These are phyloP conservation scores for Puccinia polysora DNA, from an alignment of 1,284 basidiomycete species.

Conservation along the genomic window DNA sequence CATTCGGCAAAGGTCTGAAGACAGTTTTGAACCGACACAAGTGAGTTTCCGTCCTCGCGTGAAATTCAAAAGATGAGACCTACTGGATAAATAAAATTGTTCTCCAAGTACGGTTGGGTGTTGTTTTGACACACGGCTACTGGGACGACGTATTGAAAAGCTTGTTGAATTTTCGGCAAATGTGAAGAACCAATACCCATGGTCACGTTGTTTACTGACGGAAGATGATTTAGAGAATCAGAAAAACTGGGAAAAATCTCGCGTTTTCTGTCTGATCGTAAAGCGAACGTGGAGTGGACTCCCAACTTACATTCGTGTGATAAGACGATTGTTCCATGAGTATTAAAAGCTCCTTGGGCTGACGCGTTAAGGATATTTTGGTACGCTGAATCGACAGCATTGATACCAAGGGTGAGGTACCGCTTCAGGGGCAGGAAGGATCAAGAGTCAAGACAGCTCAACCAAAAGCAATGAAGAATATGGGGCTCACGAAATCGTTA, in stretches of 20 bases:
- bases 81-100: constrained; percentile 52
- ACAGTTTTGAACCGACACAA: not conserved
- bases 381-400: constrained; percentile 56
- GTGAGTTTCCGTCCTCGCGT: not conserved
- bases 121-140: constrained; percentile 54
- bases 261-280: constrained; percentile 48
- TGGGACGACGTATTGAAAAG: constrained; percentile 53
- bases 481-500: constrained; percentile 45
- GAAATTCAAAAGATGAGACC: not conserved
- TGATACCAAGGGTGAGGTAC: constrained; percentile 51
- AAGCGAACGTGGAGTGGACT: constrained; percentile 54
- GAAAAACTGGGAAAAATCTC: constrained; percentile 45
- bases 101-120: constrained; percentile 56
- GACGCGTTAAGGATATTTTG: constrained; percentile 54
- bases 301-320: constrained; percentile 57
- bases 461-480: not conserved
- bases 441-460: not conserved
- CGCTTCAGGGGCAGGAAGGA: constrained; percentile 28
- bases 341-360: constrained; percentile 53
- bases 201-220: constrained; percentile 27
- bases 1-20: constrained; percentile 33
- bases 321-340: constrained; percentile 55
- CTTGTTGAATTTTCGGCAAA: constrained; percentile 46
- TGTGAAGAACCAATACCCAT: constrained; percentile 42
- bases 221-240: constrained; percentile 7